Conservation (phyloP, 257 asterid species). For the Capsicum baccatum region DNA sequence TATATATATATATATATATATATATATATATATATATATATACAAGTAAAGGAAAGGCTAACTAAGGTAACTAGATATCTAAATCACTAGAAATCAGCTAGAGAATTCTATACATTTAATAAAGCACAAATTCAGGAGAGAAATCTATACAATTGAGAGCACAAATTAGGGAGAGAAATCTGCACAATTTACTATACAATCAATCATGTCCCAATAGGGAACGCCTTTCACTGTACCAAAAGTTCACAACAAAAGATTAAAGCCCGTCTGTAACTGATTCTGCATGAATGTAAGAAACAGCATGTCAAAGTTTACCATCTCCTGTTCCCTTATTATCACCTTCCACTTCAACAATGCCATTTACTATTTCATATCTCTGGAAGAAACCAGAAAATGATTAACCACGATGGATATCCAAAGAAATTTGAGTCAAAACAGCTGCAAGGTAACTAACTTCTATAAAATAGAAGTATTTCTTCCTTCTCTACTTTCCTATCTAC, state of each 20-base stretch:
- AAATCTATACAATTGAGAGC: too few species aligned
- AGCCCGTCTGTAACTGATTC: background rate
- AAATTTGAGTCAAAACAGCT: background rate
- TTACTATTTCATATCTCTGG: slow-evolving; percentile 80
- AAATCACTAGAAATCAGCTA: too few species aligned
- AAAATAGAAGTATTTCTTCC: slow-evolving; percentile 10
- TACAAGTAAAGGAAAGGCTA: too few species aligned
- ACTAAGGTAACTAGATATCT: too few species aligned
- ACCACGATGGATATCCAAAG: background rate
- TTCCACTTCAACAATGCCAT: slow-evolving; percentile 75
- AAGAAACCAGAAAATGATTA: slow-evolving; percentile 18
- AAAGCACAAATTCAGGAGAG: too few species aligned
- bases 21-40: too few species aligned
- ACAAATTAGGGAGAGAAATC: too few species aligned
- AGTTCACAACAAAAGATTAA: slow-evolving; percentile 22
- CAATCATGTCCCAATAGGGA: slow-evolving; percentile 34
- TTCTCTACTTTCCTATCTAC: slow-evolving; percentile 12
- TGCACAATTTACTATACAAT: too few species aligned
- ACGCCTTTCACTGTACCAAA: slow-evolving; percentile 73
- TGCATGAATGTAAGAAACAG: background rate
- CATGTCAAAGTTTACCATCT: slow-evolving; percentile 28
- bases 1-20: too few species aligned
- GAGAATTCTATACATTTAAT: too few species aligned
- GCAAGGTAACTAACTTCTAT: slow-evolving; percentile 20
- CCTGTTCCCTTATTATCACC: slow-evolving; percentile 37